Conservation (phyloP, 352 stramenopile genomes). For the Globisporangium heterothallicum region DNA sequence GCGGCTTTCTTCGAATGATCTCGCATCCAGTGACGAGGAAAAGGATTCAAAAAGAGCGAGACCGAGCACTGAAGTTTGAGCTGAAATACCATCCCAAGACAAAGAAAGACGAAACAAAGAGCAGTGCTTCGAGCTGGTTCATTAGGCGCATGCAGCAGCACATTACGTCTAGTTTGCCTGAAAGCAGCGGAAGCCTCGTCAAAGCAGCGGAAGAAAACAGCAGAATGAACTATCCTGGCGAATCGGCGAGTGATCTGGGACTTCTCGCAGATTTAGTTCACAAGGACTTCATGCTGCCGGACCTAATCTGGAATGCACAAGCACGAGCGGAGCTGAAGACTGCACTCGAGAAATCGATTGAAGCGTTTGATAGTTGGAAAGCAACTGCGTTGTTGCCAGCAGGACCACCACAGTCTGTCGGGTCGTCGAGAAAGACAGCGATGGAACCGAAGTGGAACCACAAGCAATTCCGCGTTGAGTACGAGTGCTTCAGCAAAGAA, state of each 20-base stretch:
- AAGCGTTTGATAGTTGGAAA: conserved; percentile 52
- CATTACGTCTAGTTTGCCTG: conserved; percentile 30
- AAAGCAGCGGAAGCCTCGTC: conserved; percentile 14
- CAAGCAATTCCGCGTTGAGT: conserved; percentile 55
- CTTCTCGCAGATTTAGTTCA: conserved; percentile 59
- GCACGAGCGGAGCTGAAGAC: conserved; percentile 50
- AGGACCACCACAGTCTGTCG: conserved; percentile 11
- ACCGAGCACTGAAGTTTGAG: conserved; percentile 24
- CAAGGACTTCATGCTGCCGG: conserved; percentile 69
- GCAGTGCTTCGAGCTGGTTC: conserved; percentile 39
- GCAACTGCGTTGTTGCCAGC: conserved; percentile 12
- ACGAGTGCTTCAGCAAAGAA: conserved; percentile 57
- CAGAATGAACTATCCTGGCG: conserved; percentile 65
- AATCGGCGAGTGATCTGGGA: conserved; percentile 62
- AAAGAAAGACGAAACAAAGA: conserved; percentile 17
- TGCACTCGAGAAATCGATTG: conserved; percentile 36
- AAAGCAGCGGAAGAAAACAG: conserved; percentile 43
- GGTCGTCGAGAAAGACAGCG: conserved; percentile 18
- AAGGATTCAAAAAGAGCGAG: conserved; percentile 50
- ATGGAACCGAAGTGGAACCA: conserved; percentile 58
- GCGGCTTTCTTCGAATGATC: conserved; percentile 77
- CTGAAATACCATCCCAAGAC: conserved; percentile 18
- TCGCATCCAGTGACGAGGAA: conserved; percentile 47
- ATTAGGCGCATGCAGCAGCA: conserved; percentile 67
- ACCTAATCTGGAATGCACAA: conserved; percentile 73